These are phyloP conservation scores for Chenopodium suecicum DNA, from an alignment of 148 eudicot species.

Conservation along the genomic window DNA sequence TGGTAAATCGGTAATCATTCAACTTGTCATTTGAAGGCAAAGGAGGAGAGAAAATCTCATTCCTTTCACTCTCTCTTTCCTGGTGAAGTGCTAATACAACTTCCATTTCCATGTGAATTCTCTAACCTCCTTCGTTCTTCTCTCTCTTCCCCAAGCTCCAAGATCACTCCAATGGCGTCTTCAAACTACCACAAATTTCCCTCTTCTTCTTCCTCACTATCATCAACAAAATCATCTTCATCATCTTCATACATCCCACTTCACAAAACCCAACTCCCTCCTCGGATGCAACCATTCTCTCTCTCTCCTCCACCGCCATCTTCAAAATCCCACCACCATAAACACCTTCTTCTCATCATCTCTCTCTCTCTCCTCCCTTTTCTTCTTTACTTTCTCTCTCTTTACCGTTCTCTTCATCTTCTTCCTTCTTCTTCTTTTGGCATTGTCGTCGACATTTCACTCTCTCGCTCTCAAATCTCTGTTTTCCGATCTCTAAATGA, in stretches of 20 bases:
- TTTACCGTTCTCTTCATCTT: slow-evolving; percentile 33
- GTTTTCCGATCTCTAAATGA: slow-evolving; percentile 35
- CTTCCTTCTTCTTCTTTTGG: slow-evolving; percentile 30
- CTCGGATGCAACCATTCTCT: slow-evolving; percentile 35
- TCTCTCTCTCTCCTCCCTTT: slow-evolving; percentile 40
- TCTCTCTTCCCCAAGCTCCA: background rate
- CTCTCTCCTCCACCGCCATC: slow-evolving; percentile 12
- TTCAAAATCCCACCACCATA: slow-evolving; percentile 32
- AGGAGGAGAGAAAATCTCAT: too few species aligned
- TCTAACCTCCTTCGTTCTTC: background rate
- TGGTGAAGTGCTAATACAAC: too few species aligned
- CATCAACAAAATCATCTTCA: background rate
- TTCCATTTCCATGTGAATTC: background rate
- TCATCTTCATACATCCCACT: slow-evolving; percentile 33
- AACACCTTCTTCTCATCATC: slow-evolving; percentile 29
- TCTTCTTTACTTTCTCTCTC: slow-evolving; percentile 35
- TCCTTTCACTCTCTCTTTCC: too few species aligned
- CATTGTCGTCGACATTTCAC: slow-evolving; percentile 27
- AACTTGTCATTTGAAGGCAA: too few species aligned
- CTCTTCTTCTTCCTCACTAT: background rate
- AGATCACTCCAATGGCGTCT: slow-evolving; percentile 29
- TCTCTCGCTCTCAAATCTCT: slow-evolving; percentile 26
- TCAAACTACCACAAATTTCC: slow-evolving; percentile 19
- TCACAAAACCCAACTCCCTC: slow-evolving; percentile 49
- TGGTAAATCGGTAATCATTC: too few species aligned